phyloP scores from a whole-genome alignment of 768 basidiomycete genomes.

The Leccinellum luteum region DNA sequence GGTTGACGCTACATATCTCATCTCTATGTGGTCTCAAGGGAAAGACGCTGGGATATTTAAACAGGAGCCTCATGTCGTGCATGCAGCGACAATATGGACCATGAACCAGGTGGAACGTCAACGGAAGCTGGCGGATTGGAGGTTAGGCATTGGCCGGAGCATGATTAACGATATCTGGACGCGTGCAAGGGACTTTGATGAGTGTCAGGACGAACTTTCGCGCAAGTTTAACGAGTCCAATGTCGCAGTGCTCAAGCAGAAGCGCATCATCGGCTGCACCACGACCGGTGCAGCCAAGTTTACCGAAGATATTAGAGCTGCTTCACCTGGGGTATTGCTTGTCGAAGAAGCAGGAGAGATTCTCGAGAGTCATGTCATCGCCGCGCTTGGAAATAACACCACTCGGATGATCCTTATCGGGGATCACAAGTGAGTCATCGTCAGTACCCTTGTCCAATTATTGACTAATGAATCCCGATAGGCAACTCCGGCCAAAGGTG shows the following conservation, averaged over 20 bases:
- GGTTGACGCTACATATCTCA: conserved; percentile 40
- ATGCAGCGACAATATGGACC: conserved; percentile 36
- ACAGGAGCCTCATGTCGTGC: conserved; percentile 19
- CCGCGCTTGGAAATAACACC: conserved; percentile 46
- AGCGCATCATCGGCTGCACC: conserved; percentile 63
- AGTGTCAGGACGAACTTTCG: conserved; percentile 33
- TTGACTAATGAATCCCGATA: conserved; percentile 23
- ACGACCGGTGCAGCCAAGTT: conserved; percentile 71
- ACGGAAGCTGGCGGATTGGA: conserved; percentile 33
- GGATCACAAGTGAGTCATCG: conserved; percentile 63
- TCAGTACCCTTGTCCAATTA: not conserved
- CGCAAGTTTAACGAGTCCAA: conserved; percentile 36
- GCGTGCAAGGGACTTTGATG: conserved; percentile 39
- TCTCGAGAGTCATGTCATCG: conserved; percentile 63
- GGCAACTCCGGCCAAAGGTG: conserved; percentile 72
- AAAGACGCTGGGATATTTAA: conserved; percentile 43
- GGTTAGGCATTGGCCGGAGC: conserved; percentile 33
- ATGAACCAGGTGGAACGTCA: conserved; percentile 32
- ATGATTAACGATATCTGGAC: conserved; percentile 34
- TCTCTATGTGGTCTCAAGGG: conserved; percentile 47
- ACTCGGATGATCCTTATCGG: conserved; percentile 65
- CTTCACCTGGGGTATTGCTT: conserved; percentile 50
- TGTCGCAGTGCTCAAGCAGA: conserved; percentile 36
- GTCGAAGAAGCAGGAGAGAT: conserved; percentile 78
- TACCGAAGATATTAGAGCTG: conserved; percentile 42